Percentiles rank a stretch among this genome's conserved stretches.
Evolutionary conservation across 2,329 filamentous ascomycete species (phyloP).

Genomic region (Calonectria montana): DNA sequence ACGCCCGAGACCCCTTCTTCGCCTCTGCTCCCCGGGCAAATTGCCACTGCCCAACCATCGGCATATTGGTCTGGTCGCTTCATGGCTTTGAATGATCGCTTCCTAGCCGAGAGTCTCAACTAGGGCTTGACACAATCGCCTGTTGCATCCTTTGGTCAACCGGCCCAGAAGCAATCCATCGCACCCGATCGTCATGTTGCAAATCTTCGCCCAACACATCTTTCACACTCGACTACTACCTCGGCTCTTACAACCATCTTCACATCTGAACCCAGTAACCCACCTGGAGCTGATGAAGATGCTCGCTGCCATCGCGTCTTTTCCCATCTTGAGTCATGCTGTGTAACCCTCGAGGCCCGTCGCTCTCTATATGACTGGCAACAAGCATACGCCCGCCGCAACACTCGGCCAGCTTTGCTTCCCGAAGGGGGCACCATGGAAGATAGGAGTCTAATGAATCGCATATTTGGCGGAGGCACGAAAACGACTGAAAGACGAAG

Average conservation of each 20-base stretch:
- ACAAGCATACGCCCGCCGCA: constrained; percentile 57
- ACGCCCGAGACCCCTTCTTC: constrained; percentile 25
- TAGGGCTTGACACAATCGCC: constrained; percentile 16
- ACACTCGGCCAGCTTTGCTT: constrained; percentile 52
- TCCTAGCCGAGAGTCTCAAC: constrained; percentile 43
- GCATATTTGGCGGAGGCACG: constrained; percentile 40
- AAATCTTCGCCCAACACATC: constrained; percentile 40
- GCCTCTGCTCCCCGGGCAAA: constrained; percentile 40
- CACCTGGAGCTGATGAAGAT: constrained; percentile 52
- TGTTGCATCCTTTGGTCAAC: not conserved
- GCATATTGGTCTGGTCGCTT: constrained; percentile 74
- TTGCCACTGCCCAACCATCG: constrained; percentile 58
- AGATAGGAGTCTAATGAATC: constrained; percentile 42
- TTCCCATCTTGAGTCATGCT: constrained; percentile 57
- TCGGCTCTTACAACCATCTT: constrained; percentile 44
- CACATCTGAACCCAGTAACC: constrained; percentile 22
- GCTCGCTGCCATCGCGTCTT: constrained; percentile 58
- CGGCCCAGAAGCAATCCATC: constrained; percentile 12
- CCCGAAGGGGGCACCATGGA: constrained; percentile 51
- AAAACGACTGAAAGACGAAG: constrained; percentile 38
- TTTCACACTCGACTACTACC: constrained; percentile 48
- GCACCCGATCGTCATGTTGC: constrained; percentile 31
- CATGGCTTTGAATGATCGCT: constrained; percentile 64
- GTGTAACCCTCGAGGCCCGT: constrained; percentile 60
- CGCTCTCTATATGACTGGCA: constrained; percentile 62